These are phyloP conservation scores for Colletotrichum sp. DNA, from an alignment of 2,329 filamentous ascomycete species.

Conservation along the genomic window DNA sequence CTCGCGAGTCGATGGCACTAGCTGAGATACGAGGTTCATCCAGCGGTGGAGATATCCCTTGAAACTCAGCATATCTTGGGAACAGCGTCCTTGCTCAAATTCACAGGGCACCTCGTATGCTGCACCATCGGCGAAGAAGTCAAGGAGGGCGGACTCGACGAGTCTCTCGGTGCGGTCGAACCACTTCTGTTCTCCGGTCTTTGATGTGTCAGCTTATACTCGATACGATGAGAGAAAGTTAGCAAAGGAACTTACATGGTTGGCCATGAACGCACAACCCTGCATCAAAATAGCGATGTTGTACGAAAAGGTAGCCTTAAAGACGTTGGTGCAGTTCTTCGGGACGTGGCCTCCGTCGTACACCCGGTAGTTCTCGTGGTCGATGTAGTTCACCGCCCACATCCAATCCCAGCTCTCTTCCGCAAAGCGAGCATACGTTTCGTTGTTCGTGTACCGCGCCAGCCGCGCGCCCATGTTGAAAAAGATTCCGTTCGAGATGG, in stretches of 20 bases:
- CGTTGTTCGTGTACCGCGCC: slow-evolving; percentile 71
- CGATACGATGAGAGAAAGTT: accelerated
- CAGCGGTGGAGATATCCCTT: slow-evolving; percentile 73
- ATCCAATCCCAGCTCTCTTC: slow-evolving; percentile 68
- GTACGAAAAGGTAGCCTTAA: slow-evolving; percentile 60
- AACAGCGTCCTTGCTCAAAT: slow-evolving; percentile 57
- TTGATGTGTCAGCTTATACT: slow-evolving; percentile 17
- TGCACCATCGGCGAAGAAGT: slow-evolving; percentile 57
- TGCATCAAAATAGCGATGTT: slow-evolving; percentile 57
- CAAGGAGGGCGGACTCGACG: slow-evolving; percentile 46
- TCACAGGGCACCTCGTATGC: slow-evolving; percentile 73
- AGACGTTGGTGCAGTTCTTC: slow-evolving; percentile 57
- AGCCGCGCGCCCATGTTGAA: slow-evolving; percentile 73
- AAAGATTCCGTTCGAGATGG: slow-evolving; percentile 65
- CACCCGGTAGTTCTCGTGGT: slow-evolving; percentile 58
- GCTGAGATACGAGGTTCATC: slow-evolving; percentile 62
- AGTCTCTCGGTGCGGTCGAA: slow-evolving; percentile 55
- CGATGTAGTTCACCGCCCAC: slow-evolving; percentile 52
- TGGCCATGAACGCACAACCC: slow-evolving; percentile 65
- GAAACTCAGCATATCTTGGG: slow-evolving; percentile 74
- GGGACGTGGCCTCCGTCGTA: slow-evolving; percentile 60
- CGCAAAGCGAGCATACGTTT: slow-evolving; percentile 69
- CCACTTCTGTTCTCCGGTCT: slow-evolving; percentile 49
- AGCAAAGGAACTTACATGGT: slow-evolving; percentile 37
- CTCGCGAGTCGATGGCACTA: slow-evolving; percentile 63